Conservation (phyloP, 305 asterid genomes). For the Fraxinus sp. region DNA sequence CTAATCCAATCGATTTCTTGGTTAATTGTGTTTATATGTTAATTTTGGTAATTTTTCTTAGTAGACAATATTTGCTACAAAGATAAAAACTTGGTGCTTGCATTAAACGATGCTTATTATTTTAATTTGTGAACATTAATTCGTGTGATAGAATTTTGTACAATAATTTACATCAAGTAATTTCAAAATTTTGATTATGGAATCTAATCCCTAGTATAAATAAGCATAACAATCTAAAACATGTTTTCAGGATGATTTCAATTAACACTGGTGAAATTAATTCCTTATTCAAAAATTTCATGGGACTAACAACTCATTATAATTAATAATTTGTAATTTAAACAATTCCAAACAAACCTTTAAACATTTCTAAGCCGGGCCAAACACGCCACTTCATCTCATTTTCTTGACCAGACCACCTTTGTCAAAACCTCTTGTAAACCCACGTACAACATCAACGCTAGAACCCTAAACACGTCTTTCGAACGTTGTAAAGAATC, state of each 20-base stretch:
- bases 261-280: too few relatives aligned
- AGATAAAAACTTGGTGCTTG: not conserved
- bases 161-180: not conserved
- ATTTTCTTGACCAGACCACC: not conserved
- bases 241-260: too few relatives aligned
- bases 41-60: not conserved
- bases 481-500: conserved; percentile 18
- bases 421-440: not conserved
- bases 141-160: not conserved
- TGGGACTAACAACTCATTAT: too few relatives aligned
- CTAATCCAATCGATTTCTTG: too few relatives aligned
- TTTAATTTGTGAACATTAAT: not conserved
- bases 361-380: not conserved
- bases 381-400: not conserved
- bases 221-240: too few relatives aligned
- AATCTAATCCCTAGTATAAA: too few relatives aligned
- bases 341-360: not conserved
- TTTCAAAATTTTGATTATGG: too few relatives aligned
- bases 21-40: not conserved
- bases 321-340: too few relatives aligned
- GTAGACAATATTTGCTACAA: not conserved
- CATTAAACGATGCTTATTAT: not conserved
- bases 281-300: too few relatives aligned
- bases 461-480: not conserved
- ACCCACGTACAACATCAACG: not conserved